Percentiles rank a stretch among this genome's conserved stretches.
Evolutionary conservation across 805 yeast genomes (phyloP).

Genomic region (Ogataea neopini): DNA sequence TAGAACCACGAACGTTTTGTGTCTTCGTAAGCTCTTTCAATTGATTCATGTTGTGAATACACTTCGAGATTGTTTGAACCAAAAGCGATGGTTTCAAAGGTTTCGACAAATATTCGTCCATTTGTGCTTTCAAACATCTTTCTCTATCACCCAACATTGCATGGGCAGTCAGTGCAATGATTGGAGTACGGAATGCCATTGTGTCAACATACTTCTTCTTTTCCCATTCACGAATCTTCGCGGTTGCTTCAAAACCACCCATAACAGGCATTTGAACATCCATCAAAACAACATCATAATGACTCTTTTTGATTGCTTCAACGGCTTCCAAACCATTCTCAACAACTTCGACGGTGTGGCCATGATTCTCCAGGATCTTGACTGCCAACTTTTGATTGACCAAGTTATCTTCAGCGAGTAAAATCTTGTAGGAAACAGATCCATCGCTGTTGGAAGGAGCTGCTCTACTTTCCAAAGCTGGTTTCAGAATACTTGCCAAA

Average conservation of each 20-base stretch:
- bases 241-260: slow-evolving; percentile 94
- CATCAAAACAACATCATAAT: slow-evolving; percentile 83
- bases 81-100: slow-evolving; percentile 82
- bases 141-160: slow-evolving; percentile 95
- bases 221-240: slow-evolving; percentile 86
- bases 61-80: slow-evolving; percentile 82
- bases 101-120: slow-evolving; percentile 89
- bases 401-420: slow-evolving; percentile 84
- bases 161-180: slow-evolving; percentile 88
- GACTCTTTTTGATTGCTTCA: slow-evolving; percentile 66
- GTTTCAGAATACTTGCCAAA: slow-evolving; percentile 77
- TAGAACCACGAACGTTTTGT: slow-evolving; percentile 46
- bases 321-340: slow-evolving; percentile 84
- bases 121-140: slow-evolving; percentile 80
- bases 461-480: slow-evolving; percentile 81
- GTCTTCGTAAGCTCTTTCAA: slow-evolving; percentile 53
- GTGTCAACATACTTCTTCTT: slow-evolving; percentile 72
- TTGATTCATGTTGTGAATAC: slow-evolving; percentile 70
- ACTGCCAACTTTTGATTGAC: slow-evolving; percentile 89
- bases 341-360: slow-evolving; percentile 81
- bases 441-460: slow-evolving; percentile 81
- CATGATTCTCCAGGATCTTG: slow-evolving; percentile 79
- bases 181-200: slow-evolving; percentile 75
- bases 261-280: slow-evolving; percentile 95
- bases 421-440: slow-evolving; percentile 67